Conservation (phyloP, 805 yeast genomes). For the Maudiozyma barnettii region DNA sequence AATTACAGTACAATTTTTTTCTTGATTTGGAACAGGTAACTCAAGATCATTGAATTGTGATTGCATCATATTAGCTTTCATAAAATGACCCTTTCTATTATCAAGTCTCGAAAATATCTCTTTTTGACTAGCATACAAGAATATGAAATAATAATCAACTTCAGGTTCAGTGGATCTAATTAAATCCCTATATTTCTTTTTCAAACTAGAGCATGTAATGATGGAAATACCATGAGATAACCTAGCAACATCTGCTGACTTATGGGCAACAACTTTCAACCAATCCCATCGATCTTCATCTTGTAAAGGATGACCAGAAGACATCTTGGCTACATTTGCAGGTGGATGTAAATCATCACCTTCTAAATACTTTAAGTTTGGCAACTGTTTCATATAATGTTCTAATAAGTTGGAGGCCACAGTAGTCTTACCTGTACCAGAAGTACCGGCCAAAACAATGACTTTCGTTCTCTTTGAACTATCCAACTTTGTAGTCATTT, state of each 20-base stretch:
- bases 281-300: slow-evolving; percentile 94
- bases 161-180: slow-evolving; percentile 33
- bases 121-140: slow-evolving; percentile 55
- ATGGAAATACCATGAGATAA: slow-evolving; percentile 31
- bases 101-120: slow-evolving; percentile 53
- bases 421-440: slow-evolving; percentile 92
- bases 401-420: slow-evolving; percentile 47
- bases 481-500: not conserved
- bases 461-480: slow-evolving; percentile 22
- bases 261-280: slow-evolving; percentile 46
- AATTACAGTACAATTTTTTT: slow-evolving; percentile 24
- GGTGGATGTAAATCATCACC: slow-evolving; percentile 78
- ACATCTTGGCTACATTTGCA: slow-evolving; percentile 74
- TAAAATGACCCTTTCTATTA: slow-evolving; percentile 65
- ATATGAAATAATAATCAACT: slow-evolving; percentile 47
- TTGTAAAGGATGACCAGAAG: slow-evolving; percentile 63
- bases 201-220: slow-evolving; percentile 80
- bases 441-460: slow-evolving; percentile 82
- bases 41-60: slow-evolving; percentile 72
- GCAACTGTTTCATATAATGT: slow-evolving; percentile 18
- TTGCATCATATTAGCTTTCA: slow-evolving; percentile 78
- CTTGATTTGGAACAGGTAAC: slow-evolving; percentile 42
- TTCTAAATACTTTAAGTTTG: slow-evolving; percentile 56
- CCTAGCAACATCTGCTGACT: slow-evolving; percentile 33
- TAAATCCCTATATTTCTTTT: slow-evolving; percentile 58